Conservation (phyloP, 2,329 filamentous ascomycete genomes). For the Monosporascus sp. region DNA sequence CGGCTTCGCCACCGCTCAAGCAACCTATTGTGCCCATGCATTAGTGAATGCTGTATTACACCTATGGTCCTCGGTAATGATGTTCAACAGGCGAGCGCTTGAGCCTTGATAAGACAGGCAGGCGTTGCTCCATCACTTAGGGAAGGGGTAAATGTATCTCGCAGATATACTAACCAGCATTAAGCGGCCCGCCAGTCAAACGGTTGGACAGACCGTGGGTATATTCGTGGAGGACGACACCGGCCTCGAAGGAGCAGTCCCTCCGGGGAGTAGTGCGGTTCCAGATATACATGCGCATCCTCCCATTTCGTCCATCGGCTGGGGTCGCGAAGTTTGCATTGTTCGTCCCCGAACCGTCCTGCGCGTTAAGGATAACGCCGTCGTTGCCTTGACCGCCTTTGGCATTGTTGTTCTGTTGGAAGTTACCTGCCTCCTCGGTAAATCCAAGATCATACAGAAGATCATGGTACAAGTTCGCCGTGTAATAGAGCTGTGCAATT, state of each 20-base stretch:
- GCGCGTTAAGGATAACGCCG: conserved; percentile 49
- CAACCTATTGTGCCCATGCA: conserved; percentile 23
- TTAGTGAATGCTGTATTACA: too few species aligned
- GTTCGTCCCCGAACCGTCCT: conserved; percentile 50
- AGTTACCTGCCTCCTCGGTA: conserved; percentile 54
- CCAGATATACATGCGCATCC: conserved; percentile 59
- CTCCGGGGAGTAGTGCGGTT: conserved; percentile 39
- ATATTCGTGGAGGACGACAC: conserved; percentile 57
- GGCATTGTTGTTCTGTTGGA: conserved; percentile 52
- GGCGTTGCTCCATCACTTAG: too few species aligned
- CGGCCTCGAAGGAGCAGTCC: conserved; percentile 54
- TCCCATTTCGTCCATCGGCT: conserved; percentile 42
- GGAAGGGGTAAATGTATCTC: too few species aligned
- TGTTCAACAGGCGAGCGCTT: too few species aligned
- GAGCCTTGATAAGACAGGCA: too few species aligned
- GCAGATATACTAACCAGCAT: conserved; percentile 25
- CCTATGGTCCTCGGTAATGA: too few species aligned
- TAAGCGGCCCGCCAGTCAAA: conserved; percentile 53
- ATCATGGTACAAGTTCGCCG: conserved; percentile 54
- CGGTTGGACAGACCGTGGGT: conserved; percentile 52
- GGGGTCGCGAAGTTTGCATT: conserved; percentile 55
- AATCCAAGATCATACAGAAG: conserved; percentile 54
- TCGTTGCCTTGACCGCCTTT: conserved; percentile 47
- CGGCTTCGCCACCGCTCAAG: conserved; percentile 35
- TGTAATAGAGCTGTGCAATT: conserved; percentile 57